Evolutionary conservation across 2,329 filamentous ascomycete genomes (phyloP).

Genomic region (Aspergillus persii): DNA sequence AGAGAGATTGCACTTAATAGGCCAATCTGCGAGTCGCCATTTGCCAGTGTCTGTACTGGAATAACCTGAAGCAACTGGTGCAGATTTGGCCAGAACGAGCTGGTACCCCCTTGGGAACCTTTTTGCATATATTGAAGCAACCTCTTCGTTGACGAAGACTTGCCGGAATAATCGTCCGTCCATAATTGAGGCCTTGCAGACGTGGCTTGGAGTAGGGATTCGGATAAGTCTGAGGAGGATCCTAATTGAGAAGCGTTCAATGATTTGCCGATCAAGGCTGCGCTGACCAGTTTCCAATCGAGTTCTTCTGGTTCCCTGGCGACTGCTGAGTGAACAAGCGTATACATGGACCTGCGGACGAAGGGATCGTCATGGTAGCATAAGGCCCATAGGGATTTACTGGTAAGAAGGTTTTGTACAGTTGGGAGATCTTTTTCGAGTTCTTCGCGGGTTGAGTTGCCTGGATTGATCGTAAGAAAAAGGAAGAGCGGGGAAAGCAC

Average conservation of each 20-base stretch:
- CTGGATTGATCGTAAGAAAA: conserved; percentile 24
- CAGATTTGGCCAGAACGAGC: conserved; percentile 71
- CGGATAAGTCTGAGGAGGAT: conserved; percentile 70
- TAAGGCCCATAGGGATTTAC: conserved; percentile 61
- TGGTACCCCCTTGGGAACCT: conserved; percentile 75
- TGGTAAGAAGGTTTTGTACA: conserved; percentile 66
- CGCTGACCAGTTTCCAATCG: conserved; percentile 66
- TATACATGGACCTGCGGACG: conserved; percentile 58
- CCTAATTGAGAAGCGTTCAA: conserved; percentile 70
- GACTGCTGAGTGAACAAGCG: conserved; percentile 52
- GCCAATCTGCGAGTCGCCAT: conserved; percentile 26
- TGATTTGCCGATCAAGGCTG: conserved; percentile 70
- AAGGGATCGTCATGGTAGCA: conserved; percentile 55
- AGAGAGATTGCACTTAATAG: conserved; percentile 59
- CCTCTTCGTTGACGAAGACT: conserved; percentile 55
- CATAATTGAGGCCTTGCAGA: conserved; percentile 66
- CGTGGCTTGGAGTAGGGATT: conserved; percentile 66
- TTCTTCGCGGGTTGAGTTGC: conserved; percentile 45
- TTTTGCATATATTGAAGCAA: conserved; percentile 73
- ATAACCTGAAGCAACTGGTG: conserved; percentile 58
- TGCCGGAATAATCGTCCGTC: conserved; percentile 62
- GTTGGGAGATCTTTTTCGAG: conserved; percentile 58
- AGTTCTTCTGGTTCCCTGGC: conserved; percentile 46
- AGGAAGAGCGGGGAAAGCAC: neutral
- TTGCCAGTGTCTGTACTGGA: conserved; percentile 49